Base-by-base conservation (phyloP, 139 green algal genomes). In the Penium margaritaceum region DNA sequence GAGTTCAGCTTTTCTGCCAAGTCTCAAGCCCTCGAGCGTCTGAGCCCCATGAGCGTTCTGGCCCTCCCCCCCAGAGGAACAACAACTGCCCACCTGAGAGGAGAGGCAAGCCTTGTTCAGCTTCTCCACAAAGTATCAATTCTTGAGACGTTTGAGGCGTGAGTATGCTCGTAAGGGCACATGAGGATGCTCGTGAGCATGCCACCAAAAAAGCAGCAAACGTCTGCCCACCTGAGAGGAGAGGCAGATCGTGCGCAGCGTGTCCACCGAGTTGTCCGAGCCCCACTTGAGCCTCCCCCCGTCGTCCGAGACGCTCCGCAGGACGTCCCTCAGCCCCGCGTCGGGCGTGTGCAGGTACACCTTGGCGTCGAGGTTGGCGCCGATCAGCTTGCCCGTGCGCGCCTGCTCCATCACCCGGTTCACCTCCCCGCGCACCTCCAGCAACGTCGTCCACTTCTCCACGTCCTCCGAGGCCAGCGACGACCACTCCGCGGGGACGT, bases 361-460 rank as follows among this genome's bases (percentile, higher is more conserved):
- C 32, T 14, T 84, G 1, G 92, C 86, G 61, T 97, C 91, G 32
- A 96, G 84, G 2, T 78, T 83, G 3, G 91, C 82, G 5, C 91
- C 91, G 30, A 97, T 76, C 0, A 89, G 35, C 72, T 90, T 90
- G 9, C 82, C 85, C 0, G 41, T 73, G 12, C 90, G 82, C 7
- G 88, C 91, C 33, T 82, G 72, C 80, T 98, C 94, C 62, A 96
- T 55, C 19, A 75, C 80, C 60, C 79, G 84, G 67, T 92, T 94
- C 43, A 90, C 87, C 61, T 78, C 71, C 12, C 36, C 36, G 0
- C 62, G 63, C 29, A 74, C 51, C 51, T 60, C 51, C 12, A 60
- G 29, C 5, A 60, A 24, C 17, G 51, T 60, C 24, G 1, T 24
- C 51, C 51, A 60, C 1, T n/a, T 60, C n/a, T 5, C 51, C 51